Percentiles rank a stretch among this genome's conserved stretches.
These are phyloP conservation scores for Fusarium sp. DNA, from an alignment of 2,329 filamentous ascomycete species.

Conservation along the genomic window DNA sequence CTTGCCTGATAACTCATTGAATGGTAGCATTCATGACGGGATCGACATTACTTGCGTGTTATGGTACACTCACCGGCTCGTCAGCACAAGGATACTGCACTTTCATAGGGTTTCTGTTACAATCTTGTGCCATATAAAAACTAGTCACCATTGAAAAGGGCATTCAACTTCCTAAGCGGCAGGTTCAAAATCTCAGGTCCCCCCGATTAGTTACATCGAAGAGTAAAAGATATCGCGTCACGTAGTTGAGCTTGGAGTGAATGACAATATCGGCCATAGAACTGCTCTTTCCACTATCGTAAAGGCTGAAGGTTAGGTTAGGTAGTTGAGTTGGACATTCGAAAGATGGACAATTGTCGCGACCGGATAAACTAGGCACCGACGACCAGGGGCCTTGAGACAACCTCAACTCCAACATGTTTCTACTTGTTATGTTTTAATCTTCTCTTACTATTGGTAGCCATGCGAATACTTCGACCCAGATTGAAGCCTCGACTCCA, in stretches of 20 bases:
- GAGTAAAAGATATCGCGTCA: not conserved
- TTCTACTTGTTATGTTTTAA: no score
- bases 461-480: no score
- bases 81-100: not conserved
- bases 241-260: not conserved
- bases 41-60: not conserved
- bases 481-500: no score
- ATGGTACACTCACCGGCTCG: conserved; percentile 1
- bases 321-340: no score
- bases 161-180: not conserved
- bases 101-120: not conserved
- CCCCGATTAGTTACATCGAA: not conserved
- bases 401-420: no score
- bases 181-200: not conserved
- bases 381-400: no score
- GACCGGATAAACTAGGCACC: no score
- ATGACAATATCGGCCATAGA: not conserved
- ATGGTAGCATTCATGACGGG: not conserved
- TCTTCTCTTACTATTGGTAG: no score
- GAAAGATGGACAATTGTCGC: no score
- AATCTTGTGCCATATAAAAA: not conserved
- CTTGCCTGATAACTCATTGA: not conserved
- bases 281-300: no score
- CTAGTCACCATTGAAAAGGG: not conserved
- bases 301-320: no score